Evolutionary conservation across 2,329 filamentous ascomycete genomes (phyloP).

Genomic region (Leptographium radiaticola): DNA sequence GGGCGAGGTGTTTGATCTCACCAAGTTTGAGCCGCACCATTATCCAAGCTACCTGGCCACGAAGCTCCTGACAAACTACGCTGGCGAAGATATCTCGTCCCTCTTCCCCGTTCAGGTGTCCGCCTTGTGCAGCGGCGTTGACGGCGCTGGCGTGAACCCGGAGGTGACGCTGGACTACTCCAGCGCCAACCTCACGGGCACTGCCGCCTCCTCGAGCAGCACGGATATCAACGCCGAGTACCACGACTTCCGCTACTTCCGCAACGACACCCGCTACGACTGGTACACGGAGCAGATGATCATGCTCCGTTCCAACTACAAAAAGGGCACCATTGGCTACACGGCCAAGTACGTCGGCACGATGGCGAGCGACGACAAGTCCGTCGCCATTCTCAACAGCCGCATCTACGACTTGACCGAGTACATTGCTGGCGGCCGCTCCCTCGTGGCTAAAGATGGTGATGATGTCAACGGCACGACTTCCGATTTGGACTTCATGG

Average conservation of each 20-base stretch:
- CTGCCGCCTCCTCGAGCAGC: conserved; percentile 48
- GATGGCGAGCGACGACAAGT: conserved; percentile 47
- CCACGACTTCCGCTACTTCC: conserved; percentile 84
- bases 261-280: conserved; percentile 68
- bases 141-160: conserved; percentile 48
- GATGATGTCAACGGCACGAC: conserved; percentile 28
- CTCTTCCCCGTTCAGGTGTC: conserved; percentile 93
- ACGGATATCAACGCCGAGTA: conserved; percentile 66
- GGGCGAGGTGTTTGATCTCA: conserved; percentile 78
- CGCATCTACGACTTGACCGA: conserved; percentile 82
- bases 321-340: conserved; percentile 80
- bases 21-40: conserved; percentile 58
- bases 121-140: conserved; percentile 70
- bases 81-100: conserved; percentile 71
- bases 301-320: conserved; percentile 62
- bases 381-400: conserved; percentile 65
- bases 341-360: conserved; percentile 63
- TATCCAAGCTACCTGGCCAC: conserved; percentile 56
- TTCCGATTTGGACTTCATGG: conserved; percentile 63
- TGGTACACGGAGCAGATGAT: conserved; percentile 90
- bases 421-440: conserved; percentile 66
- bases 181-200: conserved; percentile 59
- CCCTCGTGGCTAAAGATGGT: conserved; percentile 43
- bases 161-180: conserved; percentile 78
- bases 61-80: conserved; percentile 62